Conservation (phyloP, 345 rosid genomes). For the Bruguiera sexangula region DNA sequence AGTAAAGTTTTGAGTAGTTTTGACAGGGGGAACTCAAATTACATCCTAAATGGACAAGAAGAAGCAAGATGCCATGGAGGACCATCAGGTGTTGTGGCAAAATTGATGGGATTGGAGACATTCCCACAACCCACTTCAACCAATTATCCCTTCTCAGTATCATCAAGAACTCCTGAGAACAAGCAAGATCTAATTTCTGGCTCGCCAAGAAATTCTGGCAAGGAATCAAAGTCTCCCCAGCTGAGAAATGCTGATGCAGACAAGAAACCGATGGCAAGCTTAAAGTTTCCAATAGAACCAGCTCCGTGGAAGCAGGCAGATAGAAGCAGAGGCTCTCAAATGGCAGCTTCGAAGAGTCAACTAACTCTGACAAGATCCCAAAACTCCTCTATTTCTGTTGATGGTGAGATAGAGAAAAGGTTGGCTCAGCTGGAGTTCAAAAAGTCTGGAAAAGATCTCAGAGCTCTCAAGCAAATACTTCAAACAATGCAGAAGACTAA, state of each 20-base stretch:
- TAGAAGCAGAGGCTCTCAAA: conserved; percentile 43
- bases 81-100: conserved; percentile 71
- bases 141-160: conserved; percentile 22
- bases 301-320: conserved; percentile 69
- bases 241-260: conserved; percentile 35
- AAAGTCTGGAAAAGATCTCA: conserved; percentile 76
- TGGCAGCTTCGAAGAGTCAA: conserved; percentile 26
- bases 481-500: conserved; percentile 77
- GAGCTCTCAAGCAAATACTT: conserved; percentile 81
- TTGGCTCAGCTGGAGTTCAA: conserved; percentile 69
- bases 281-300: conserved; percentile 54
- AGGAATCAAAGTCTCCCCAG: conserved; percentile 42
- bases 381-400: conserved; percentile 44
- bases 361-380: conserved; percentile 28
- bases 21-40: conserved; percentile 14
- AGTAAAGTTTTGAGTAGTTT: conserved; percentile 29
- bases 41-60: conserved; percentile 31
- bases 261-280: conserved; percentile 42
- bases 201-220: conserved; percentile 46
- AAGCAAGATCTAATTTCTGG: conserved; percentile 36
- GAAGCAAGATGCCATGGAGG: conserved; percentile 53
- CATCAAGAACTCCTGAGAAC: conserved; percentile 30
- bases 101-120: conserved; percentile 84
- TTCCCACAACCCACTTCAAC: conserved; percentile 38
- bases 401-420: conserved; percentile 79